These are phyloP conservation scores for Pseudonectria foliicola DNA, from an alignment of 2,329 filamentous ascomycete genomes.

Conservation along the genomic window DNA sequence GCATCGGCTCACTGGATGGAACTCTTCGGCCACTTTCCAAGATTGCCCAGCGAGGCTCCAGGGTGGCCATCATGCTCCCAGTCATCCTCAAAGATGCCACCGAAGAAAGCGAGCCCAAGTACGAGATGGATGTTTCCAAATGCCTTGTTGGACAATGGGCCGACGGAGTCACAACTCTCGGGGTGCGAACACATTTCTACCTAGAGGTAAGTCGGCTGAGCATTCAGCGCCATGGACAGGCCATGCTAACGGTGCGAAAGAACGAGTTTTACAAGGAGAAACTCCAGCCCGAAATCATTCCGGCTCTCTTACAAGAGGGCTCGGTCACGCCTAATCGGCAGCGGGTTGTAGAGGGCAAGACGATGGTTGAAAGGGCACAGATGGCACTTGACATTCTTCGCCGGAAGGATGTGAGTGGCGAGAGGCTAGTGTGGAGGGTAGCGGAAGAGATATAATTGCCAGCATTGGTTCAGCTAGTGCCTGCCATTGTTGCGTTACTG, in stretches of 20 bases:
- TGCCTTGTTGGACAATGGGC: constrained; percentile 38
- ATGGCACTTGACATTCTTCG: constrained; percentile 30
- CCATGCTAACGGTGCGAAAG: constrained; percentile 23
- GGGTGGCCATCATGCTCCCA: constrained; percentile 53
- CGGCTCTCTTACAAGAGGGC: constrained; percentile 34
- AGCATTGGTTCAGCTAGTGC: not conserved
- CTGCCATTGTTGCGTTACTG: too few relatives aligned
- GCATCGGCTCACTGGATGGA: constrained; percentile 43
- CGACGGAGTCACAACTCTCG: constrained; percentile 43
- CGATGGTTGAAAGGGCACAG: constrained; percentile 31
- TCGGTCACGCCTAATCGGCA: constrained; percentile 35
- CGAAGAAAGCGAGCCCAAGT: constrained; percentile 40
- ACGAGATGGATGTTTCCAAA: constrained; percentile 44
- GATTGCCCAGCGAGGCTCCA: constrained; percentile 41
- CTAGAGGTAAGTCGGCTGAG: constrained; percentile 14
- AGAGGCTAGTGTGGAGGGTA: constrained; percentile 33
- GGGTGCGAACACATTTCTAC: constrained; percentile 37
- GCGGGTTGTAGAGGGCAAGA: constrained; percentile 33
- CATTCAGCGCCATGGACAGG: not conserved
- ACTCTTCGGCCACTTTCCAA: constrained; percentile 42
- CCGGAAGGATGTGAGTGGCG: constrained; percentile 31
- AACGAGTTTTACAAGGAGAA: constrained; percentile 49
- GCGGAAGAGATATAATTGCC: constrained; percentile 6
- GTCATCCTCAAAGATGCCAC: constrained; percentile 49
- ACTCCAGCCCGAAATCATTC: constrained; percentile 48